These are phyloP conservation scores for Talaromyces sp. DNA, from an alignment of 2,329 filamentous ascomycete species.

Conservation along the genomic window DNA sequence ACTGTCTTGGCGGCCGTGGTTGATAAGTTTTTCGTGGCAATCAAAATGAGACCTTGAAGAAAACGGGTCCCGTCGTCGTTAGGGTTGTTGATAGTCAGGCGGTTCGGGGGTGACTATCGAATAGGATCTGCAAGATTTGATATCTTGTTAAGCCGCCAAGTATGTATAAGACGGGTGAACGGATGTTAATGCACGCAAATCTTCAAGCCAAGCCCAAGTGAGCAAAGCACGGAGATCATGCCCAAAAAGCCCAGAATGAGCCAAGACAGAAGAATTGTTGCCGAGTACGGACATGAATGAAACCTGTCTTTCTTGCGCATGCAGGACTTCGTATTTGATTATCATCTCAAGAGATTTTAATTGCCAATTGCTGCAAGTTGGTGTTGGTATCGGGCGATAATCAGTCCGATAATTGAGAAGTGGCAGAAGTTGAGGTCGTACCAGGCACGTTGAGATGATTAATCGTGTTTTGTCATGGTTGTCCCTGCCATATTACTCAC, in stretches of 20 bases:
- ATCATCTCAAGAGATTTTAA: background rate
- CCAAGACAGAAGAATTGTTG: background rate
- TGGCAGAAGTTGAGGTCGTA: background rate
- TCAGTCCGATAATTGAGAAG: background rate
- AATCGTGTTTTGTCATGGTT: background rate
- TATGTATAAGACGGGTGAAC: background rate
- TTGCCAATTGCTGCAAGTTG: background rate
- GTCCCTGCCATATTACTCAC: background rate
- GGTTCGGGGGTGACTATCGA: background rate
- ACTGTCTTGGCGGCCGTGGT: background rate
- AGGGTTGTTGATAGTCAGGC: background rate
- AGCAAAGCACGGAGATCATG: background rate
- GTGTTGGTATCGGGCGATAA: background rate
- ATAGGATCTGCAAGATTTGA: background rate
- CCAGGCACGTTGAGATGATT: background rate
- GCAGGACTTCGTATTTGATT: background rate
- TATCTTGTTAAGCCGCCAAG: background rate
- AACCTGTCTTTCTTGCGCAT: background rate
- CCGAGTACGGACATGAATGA: background rate
- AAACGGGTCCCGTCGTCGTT: background rate
- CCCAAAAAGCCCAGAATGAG: background rate
- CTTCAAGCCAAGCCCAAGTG: background rate
- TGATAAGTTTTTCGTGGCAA: background rate
- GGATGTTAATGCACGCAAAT: background rate
- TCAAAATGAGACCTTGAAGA: background rate